A percentile compares a stretch with the other conserved stretches of the same genome.
Conservation (phyloP, 768 basidiomycete species). For the Sporobolomyces roseus region DNA sequence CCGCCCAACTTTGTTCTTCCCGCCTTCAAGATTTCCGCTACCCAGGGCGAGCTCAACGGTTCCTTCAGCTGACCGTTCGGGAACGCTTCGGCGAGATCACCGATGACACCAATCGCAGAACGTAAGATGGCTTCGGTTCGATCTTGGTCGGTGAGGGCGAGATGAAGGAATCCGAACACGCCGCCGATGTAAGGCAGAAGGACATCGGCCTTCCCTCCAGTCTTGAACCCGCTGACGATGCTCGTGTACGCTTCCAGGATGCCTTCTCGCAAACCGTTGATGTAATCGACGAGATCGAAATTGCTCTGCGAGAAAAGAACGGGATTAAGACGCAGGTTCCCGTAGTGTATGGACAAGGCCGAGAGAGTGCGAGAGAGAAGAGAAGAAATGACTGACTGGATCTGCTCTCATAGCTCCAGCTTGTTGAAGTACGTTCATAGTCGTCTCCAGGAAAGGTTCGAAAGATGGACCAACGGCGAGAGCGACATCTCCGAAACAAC, state of each 20-base stretch:
- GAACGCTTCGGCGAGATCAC: slow-evolving; percentile 88
- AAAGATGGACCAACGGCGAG: slow-evolving; percentile 79
- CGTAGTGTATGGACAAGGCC: no score
- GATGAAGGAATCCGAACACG: slow-evolving; percentile 72
- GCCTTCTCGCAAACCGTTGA: slow-evolving; percentile 80
- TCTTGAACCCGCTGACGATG: slow-evolving; percentile 84
- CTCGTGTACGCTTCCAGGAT: slow-evolving; percentile 97
- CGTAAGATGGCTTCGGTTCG: slow-evolving; percentile 71
- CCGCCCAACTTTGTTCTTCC: slow-evolving; percentile 63
- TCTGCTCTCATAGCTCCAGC: slow-evolving; percentile 83
- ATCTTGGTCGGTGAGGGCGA: slow-evolving; percentile 75
- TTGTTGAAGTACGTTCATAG: slow-evolving; percentile 84
- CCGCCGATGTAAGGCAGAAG: slow-evolving; percentile 66
- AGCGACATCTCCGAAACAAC: slow-evolving; percentile 94
- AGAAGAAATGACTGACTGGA: slow-evolving; percentile 59
- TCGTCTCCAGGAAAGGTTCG: slow-evolving; percentile 81
- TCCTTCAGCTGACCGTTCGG: slow-evolving; percentile 75
- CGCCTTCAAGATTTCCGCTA: slow-evolving; percentile 66
- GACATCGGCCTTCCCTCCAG: slow-evolving; percentile 68
- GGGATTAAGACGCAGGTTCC: no score
- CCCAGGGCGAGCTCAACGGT: slow-evolving; percentile 71
- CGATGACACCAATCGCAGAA: slow-evolving; percentile 76
- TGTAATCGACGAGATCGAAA: slow-evolving; percentile 88
- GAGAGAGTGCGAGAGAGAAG: no score
- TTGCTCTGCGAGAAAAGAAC: slow-evolving; percentile 58